Conservation (phyloP, 768 basidiomycete genomes). For the Amanita brunnescens region DNA sequence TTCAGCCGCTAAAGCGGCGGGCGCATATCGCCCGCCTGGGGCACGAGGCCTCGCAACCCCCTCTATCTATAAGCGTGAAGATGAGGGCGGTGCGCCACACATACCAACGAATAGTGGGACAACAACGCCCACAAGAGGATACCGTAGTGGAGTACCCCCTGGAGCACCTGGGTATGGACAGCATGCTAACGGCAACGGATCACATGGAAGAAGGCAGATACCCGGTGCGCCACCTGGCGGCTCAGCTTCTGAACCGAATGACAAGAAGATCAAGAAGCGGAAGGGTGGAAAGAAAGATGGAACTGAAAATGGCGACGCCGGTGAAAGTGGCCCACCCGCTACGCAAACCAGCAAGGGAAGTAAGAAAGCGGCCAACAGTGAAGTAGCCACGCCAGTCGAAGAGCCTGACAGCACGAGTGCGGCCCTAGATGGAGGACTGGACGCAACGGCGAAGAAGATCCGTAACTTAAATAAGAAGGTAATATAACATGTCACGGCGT, state of each 20-base stretch:
- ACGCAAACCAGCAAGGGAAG: constrained; percentile 27
- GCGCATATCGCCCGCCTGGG: constrained; percentile 90
- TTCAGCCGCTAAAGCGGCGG: constrained; percentile 55
- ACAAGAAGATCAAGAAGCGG: constrained; percentile 44
- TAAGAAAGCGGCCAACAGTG: constrained; percentile 18
- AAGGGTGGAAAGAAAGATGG: constrained; percentile 42
- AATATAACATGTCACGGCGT: too few relatives aligned
- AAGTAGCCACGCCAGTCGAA: constrained; percentile 9
- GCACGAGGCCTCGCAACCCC: constrained; percentile 87
- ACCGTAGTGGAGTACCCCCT: constrained; percentile 40
- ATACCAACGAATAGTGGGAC: constrained; percentile 43
- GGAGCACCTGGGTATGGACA: constrained; percentile 14
- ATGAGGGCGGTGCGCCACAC: constrained; percentile 63
- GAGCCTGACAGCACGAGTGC: constrained; percentile 29
- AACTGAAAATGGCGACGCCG: constrained; percentile 13
- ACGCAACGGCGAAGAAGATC: constrained; percentile 85
- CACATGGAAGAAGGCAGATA: constrained; percentile 44
- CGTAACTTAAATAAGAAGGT: constrained; percentile 96
- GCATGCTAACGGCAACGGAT: constrained; percentile 28
- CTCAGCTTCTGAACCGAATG: constrained; percentile 33
- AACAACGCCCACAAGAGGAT: constrained; percentile 54
- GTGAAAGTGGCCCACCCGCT: constrained; percentile 3
- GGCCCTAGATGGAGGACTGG: constrained; percentile 48
- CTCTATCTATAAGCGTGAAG: constrained; percentile 83
- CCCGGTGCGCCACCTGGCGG: constrained; percentile 55